Conservation (phyloP, 257 asterid species). For the Nicotiana benthamiana region DNA sequence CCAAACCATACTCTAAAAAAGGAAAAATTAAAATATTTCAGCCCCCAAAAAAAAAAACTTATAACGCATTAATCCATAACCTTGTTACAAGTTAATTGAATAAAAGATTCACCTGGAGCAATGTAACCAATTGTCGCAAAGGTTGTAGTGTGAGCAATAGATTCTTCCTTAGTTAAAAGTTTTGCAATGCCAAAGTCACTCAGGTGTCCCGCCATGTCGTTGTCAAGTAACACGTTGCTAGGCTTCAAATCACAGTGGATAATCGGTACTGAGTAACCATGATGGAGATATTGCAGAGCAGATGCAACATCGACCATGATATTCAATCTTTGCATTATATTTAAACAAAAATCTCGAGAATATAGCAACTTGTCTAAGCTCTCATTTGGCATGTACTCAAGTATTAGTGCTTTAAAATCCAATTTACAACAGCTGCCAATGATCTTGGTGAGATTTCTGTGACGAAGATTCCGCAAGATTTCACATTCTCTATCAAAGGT, state of each 20-base stretch:
- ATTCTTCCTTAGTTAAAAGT: constrained; percentile 14
- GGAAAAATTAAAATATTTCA: not conserved
- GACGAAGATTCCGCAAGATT: constrained; percentile 10
- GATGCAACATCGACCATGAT: constrained; percentile 21
- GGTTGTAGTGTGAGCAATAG: constrained; percentile 14
- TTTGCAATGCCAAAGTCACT: constrained; percentile 26
- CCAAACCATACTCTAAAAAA: constrained; percentile 23
- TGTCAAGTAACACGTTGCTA: constrained; percentile 18
- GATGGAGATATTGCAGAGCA: constrained; percentile 21
- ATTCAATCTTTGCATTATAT: constrained; percentile 14
- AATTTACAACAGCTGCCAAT: constrained; percentile 16
- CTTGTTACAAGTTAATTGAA: not conserved
- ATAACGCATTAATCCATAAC: not conserved
- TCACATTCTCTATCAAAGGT: not conserved
- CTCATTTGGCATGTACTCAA: constrained; percentile 25
- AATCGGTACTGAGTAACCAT: constrained; percentile 11
- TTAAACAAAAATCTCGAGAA: not conserved
- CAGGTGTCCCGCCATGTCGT: constrained; percentile 20
- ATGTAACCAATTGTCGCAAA: constrained; percentile 25
- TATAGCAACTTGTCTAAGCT: constrained; percentile 21
- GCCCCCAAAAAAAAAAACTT: not conserved
- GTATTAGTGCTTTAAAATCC: constrained; percentile 23
- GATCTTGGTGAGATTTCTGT: constrained; percentile 22
- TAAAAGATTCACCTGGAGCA: constrained; percentile 16
- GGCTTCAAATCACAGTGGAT: constrained; percentile 30